Conservation (phyloP, 164 flowering plant species). For the Cinnamomum micranthum region DNA sequence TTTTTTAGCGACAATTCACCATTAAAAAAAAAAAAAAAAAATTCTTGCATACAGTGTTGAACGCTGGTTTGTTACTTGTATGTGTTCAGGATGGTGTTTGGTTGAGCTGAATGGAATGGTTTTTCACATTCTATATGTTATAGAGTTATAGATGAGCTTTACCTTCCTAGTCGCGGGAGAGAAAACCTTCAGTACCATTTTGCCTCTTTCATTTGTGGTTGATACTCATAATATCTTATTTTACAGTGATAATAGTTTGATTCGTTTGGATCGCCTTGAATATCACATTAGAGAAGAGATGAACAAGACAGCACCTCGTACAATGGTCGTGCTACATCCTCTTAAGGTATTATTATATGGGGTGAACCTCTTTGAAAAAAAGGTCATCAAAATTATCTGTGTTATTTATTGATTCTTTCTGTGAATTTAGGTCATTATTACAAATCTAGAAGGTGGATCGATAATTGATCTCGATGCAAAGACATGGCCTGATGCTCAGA, state of each 20-base stretch:
- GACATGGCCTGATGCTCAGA: slow-evolving; percentile 89
- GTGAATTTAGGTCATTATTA: slow-evolving; percentile 69
- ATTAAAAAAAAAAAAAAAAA: no score
- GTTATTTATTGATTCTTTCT: slow-evolving; percentile 13
- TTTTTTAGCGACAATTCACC: no score
- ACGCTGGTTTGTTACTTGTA: background rate
- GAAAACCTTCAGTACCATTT: background rate
- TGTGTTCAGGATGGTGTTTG: background rate
- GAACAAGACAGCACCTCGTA: slow-evolving; percentile 74
- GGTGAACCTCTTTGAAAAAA: background rate
- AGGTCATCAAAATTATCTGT: background rate
- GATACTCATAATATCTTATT: slow-evolving; percentile 8
- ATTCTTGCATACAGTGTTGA: background rate
- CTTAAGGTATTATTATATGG: slow-evolving; percentile 54
- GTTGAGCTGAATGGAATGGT: background rate
- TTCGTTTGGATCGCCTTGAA: slow-evolving; percentile 78
- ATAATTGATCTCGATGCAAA: slow-evolving; percentile 76
- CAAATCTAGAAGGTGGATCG: slow-evolving; percentile 61
- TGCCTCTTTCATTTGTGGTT: background rate
- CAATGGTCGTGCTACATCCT: slow-evolving; percentile 89
- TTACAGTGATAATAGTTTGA: slow-evolving; percentile 77
- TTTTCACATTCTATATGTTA: background rate
- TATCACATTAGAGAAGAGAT: slow-evolving; percentile 91
- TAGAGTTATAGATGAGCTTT: background rate
- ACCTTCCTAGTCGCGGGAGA: no score